Evolutionary conservation across 371 early-diverging fungal species (phyloP), one percentile per base, ranked within the genome.

Genomic region (Mucor ambiguus): DNA sequence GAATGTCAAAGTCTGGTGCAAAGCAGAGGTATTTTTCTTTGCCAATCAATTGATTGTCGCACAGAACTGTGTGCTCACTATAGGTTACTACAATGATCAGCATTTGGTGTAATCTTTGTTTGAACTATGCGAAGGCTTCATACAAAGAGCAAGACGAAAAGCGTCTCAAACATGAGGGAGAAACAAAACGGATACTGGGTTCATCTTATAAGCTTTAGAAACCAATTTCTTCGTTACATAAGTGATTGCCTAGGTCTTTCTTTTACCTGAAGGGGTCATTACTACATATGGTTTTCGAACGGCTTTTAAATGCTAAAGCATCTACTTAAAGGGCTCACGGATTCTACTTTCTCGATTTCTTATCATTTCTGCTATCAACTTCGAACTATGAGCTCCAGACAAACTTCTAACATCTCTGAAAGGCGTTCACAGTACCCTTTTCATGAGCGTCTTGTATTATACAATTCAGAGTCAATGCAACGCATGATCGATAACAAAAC

Each of bases 401-500:
- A 22, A 10, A 4, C 29, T 8, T 26, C 54, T 28, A 44, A 41
- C 22, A 66, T 66, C 4, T 48, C 49, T 28, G 52, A 63, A 28
- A 46, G 66, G 35, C 65, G 54, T 24, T 52, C 37, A 24, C 30
- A 60, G 14, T 62, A 66, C n/a, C 52, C 63, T 16, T 41, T 66
- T 6, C 54, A 66, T 60, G 63, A 66, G 1, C 64, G 66, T 16
- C 43, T 66, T 33, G 7, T 52, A 11, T 24, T 66, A 8, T 63
- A 66, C 38, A 20, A 48, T 24, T 24, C 63, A 2, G 66, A 66
- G 33, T 29, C 61, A 14, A 60, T 66, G 52, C 49, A 62, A 29
- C 54, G 54, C 16, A 54, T 28, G 48, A 62, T 41, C 18, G 52
- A 66, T 29, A 74, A 78, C 58, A 75, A 73, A 28, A 68, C 66